These are phyloP conservation scores for Podila minutissima DNA, from an alignment of 192 early-diverging fungal species.

Conservation along the genomic window DNA sequence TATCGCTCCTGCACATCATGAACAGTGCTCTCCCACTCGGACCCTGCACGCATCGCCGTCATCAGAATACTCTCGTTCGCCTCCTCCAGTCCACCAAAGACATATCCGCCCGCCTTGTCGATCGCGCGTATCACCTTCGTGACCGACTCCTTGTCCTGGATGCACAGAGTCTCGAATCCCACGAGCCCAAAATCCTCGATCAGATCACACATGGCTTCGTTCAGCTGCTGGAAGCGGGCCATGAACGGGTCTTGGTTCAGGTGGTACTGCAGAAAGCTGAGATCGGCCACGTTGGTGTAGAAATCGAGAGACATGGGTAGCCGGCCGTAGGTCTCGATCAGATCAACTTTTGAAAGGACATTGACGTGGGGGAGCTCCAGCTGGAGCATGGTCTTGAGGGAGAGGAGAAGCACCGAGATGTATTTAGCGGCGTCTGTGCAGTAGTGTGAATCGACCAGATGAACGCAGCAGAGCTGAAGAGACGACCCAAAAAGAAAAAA, in stretches of 20 bases:
- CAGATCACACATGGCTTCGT: slow-evolving; percentile 87
- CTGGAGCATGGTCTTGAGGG: slow-evolving; percentile 93
- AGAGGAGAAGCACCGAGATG: slow-evolving; percentile 90
- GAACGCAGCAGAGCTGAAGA: slow-evolving; percentile 75
- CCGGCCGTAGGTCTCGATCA: slow-evolving; percentile 83
- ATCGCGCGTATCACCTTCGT: slow-evolving; percentile 78
- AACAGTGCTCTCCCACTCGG: slow-evolving; percentile 33
- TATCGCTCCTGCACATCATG: slow-evolving; percentile 49
- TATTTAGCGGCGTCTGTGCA: slow-evolving; percentile 93
- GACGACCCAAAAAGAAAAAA: not conserved
- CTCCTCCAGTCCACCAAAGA: slow-evolving; percentile 81
- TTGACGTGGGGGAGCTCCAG: slow-evolving; percentile 97
- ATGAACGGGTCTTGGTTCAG: slow-evolving; percentile 79
- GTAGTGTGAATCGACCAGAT: slow-evolving; percentile 93
- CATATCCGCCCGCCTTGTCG: slow-evolving; percentile 94
- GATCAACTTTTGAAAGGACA: slow-evolving; percentile 95
- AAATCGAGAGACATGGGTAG: slow-evolving; percentile 90
- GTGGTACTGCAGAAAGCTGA: slow-evolving; percentile 81
- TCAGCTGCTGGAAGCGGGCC: slow-evolving; percentile 74
- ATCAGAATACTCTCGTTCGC: slow-evolving; percentile 83
- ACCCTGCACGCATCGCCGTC: slow-evolving; percentile 60
- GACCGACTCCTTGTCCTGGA: slow-evolving; percentile 88
- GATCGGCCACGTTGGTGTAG: slow-evolving; percentile 95
- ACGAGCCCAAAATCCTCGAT: slow-evolving; percentile 94
- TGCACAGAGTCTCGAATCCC: slow-evolving; percentile 88